These are phyloP conservation scores for Trichaptum fuscoviolaceum DNA, from an alignment of 768 basidiomycete species.

Conservation along the genomic window DNA sequence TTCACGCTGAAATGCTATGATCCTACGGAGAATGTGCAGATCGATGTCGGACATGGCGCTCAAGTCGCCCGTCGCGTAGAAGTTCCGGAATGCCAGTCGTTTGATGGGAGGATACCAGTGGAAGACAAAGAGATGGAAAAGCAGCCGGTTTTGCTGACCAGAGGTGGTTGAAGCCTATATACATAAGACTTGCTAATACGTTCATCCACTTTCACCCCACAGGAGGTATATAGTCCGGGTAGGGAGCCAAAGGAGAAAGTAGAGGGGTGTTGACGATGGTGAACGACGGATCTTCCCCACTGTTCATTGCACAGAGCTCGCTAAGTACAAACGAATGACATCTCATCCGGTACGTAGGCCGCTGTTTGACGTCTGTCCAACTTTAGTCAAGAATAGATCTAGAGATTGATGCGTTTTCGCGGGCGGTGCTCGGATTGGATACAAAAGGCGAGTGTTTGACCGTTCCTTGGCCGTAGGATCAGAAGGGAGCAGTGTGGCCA, in stretches of 20 bases:
- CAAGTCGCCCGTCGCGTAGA: not conserved
- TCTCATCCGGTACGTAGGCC: not conserved
- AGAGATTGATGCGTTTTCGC: not conserved
- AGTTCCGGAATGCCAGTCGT: not conserved
- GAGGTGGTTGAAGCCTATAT: not conserved
- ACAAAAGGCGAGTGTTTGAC: not conserved
- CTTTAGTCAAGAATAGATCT: not conserved
- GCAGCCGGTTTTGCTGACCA: not conserved
- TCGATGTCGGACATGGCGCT: not conserved
- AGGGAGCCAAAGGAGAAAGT: not conserved
- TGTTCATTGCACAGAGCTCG: not conserved
- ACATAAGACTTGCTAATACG: not conserved
- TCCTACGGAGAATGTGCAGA: not conserved
- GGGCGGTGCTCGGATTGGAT: slow-evolving; percentile 1
- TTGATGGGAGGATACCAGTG: not conserved
- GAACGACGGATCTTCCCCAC: not conserved
- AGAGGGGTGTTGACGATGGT: not conserved
- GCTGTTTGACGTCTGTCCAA: not conserved
- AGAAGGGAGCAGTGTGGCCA: not conserved
- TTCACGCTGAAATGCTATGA: not conserved
- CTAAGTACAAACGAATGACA: not conserved
- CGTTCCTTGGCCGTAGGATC: not conserved
- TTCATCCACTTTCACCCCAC: not conserved
- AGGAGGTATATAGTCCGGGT: not conserved
- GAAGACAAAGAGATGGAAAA: not conserved